Percentiles rank a stretch among this genome's conserved stretches.
These are phyloP conservation scores for Cryphonectria parasitica DNA, from an alignment of 2,329 filamentous ascomycete species.

Conservation along the genomic window DNA sequence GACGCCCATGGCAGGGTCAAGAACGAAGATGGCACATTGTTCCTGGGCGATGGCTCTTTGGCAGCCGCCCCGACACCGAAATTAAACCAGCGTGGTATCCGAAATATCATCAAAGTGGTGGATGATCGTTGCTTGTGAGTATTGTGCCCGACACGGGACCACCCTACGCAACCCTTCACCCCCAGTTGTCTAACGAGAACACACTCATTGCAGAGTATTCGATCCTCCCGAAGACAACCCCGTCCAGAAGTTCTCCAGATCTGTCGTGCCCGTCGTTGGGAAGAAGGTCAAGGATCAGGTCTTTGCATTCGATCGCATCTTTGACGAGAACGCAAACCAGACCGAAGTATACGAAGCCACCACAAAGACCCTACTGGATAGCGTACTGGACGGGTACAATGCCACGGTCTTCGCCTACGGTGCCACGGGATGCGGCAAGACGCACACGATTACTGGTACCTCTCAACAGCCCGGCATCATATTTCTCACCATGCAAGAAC, in stretches of 20 bases:
- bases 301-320: conserved; percentile 94
- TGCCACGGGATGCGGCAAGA: conserved; percentile 97
- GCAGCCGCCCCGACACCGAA: conserved; percentile 86
- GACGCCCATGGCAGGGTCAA: conserved; percentile 51
- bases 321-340: conserved; percentile 93
- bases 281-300: conserved; percentile 97
- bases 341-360: conserved; percentile 95
- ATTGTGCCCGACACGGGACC: neutral
- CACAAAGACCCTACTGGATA: conserved; percentile 87
- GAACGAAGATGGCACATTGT: conserved; percentile 83
- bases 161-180: neutral
- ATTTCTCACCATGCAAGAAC: conserved; percentile 97
- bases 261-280: conserved; percentile 74
- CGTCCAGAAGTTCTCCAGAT: conserved; percentile 83
- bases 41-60: conserved; percentile 95
- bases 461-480: conserved; percentile 94
- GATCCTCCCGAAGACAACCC: conserved; percentile 95
- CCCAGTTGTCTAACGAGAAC: neutral
- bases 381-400: conserved; percentile 96
- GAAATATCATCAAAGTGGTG: conserved; percentile 92
- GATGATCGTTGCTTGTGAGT: conserved; percentile 94
- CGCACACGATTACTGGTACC: conserved; percentile 94
- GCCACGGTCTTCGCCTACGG: conserved; percentile 98
- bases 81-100: conserved; percentile 81
- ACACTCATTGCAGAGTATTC: conserved; percentile 70